Evolutionary conservation across 768 basidiomycete species (phyloP), one percentile per base, ranked within the genome.

Genomic region (Pluteus cervinus): DNA sequence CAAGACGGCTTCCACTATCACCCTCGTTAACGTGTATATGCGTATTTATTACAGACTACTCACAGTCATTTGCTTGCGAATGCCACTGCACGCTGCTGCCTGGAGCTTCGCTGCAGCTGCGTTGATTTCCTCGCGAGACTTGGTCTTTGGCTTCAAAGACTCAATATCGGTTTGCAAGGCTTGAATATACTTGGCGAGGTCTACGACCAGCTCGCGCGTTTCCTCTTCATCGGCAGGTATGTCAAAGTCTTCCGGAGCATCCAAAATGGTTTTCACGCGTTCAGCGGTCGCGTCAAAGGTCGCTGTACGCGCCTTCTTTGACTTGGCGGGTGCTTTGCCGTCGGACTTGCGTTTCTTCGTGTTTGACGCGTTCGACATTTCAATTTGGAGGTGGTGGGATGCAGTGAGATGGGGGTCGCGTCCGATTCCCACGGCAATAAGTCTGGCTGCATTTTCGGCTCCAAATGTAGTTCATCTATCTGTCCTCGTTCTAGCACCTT

Each of bases 1-100:
- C 71, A 75, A 1, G 66, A 62, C 2, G 68, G 61, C 45, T 65
- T 70, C 74, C 73, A 75, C 75, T 73, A 23, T 31, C 10, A 23
- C 17, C 22, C 26, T 29, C 18, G 30, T 36, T 16, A 12, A 35
- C 12, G 26, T 14, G 24, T 3, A 11, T 23, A 17, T n/a, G 10
- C 11, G 31, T 20, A 8, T n/a, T n/a, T n/a, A n/a, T n/a, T n/a
- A n/a, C n/a, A 36, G 29, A 40, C 40, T 33, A 57, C 56, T 32
- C 37, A 66, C 64, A 9, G 43, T 50, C 71, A 76, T 71, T 54
- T 75, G 69, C 42, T 74, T 72, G 45, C 46, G 63, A 37, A 77
- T 76, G 0, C 72, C 71, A 46, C 68, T 71, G 16, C 61, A 56
- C 16, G 61, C 65, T 30, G 68, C 68, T 41, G 58, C 62, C 17